A percentile compares a stretch with the other conserved stretches of the same genome.
Conservation (phyloP, 148 eudicot genomes). For the Heliosperma pusillum region DNA sequence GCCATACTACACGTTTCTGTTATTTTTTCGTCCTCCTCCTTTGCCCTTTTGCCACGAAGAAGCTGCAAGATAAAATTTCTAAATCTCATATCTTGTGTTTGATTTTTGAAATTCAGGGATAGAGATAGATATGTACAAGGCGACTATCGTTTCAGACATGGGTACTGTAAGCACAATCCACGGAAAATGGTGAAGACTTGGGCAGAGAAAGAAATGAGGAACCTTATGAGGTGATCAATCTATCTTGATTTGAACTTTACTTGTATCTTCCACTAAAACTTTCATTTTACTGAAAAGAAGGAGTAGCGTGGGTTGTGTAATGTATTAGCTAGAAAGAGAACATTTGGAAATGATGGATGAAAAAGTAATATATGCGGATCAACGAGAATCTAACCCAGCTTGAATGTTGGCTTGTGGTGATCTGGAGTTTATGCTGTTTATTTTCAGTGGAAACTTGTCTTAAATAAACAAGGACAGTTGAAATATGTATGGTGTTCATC, state of each 20-base stretch:
- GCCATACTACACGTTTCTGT: background rate
- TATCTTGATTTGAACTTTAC: background rate
- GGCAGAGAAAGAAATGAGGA: slow-evolving; percentile 99
- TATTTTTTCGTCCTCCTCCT: background rate
- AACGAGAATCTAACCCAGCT: background rate
- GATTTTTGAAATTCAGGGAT: slow-evolving; percentile 50
- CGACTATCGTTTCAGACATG: slow-evolving; percentile 89
- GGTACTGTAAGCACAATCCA: slow-evolving; percentile 95
- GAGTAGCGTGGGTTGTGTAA: background rate
- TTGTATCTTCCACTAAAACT: background rate
- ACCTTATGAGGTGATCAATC: slow-evolving; percentile 71
- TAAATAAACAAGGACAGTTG: background rate
- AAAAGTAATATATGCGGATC: background rate
- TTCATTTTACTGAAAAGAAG: background rate
- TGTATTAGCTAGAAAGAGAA: background rate
- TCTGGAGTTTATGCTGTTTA: no score
- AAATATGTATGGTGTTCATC: background rate
- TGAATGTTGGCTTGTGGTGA: background rate
- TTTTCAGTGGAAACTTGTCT: background rate
- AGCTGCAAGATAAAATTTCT: background rate
- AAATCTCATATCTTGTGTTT: slow-evolving; percentile 16
- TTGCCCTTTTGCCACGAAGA: background rate
- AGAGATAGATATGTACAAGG: slow-evolving; percentile 95
- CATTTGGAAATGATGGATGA: background rate
- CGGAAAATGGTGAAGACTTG: slow-evolving; percentile 99